These are phyloP conservation scores for Rubia yunnanensis DNA, from an alignment of 257 asterid genomes.

Conservation along the genomic window DNA sequence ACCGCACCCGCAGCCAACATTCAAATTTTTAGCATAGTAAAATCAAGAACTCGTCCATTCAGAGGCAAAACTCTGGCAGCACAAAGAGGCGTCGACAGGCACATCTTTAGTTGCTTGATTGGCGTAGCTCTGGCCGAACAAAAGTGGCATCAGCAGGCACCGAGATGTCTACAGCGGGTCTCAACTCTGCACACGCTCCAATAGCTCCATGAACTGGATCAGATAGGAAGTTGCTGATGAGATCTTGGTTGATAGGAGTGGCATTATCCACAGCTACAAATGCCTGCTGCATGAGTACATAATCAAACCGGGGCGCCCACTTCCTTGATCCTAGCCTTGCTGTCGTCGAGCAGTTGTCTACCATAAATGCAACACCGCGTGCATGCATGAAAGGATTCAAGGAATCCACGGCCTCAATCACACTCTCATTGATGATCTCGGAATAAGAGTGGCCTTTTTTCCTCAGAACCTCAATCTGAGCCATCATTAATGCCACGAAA, in stretches of 20 bases:
- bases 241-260: slow-evolving; percentile 62
- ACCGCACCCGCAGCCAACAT: too few relatives aligned
- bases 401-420: slow-evolving; percentile 88
- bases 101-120: slow-evolving; percentile 28
- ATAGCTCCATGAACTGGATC: slow-evolving; percentile 85
- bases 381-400: slow-evolving; percentile 96
- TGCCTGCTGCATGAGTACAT: slow-evolving; percentile 86
- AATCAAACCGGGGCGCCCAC: slow-evolving; percentile 94
- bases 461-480: slow-evolving; percentile 80
- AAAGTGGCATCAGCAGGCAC: slow-evolving; percentile 89
- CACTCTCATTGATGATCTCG: slow-evolving; percentile 84
- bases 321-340: slow-evolving; percentile 90
- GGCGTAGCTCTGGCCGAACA: slow-evolving; percentile 85
- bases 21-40: too few relatives aligned
- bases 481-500: slow-evolving; percentile 67
- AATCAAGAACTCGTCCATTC: too few relatives aligned
- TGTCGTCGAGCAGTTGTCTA: slow-evolving; percentile 93
- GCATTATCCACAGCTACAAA: slow-evolving; percentile 64
- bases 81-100: too few relatives aligned
- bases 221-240: slow-evolving; percentile 75
- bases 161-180: slow-evolving; percentile 91
- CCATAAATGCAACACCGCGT: slow-evolving; percentile 97
- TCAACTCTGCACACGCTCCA: slow-evolving; percentile 73
- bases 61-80: too few relatives aligned
- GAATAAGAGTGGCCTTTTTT: slow-evolving; percentile 97